A percentile compares a stretch with the other conserved stretches of the same genome.
These are phyloP conservation scores for Candida dubliniensis DNA, from an alignment of 1,139 yeast species.

Conservation along the genomic window DNA sequence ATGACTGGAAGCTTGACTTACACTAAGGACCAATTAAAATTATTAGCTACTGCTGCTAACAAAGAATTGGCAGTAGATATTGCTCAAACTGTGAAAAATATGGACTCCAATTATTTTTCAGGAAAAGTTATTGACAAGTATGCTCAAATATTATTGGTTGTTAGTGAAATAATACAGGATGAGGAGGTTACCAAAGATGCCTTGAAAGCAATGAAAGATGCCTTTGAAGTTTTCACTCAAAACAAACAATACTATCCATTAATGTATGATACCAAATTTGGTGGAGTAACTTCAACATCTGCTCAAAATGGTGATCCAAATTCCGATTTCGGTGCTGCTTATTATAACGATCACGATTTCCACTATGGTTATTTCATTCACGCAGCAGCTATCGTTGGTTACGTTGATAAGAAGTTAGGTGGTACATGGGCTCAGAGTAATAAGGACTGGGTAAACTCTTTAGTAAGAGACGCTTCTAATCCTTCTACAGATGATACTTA, in stretches of 20 bases:
- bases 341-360: slow-evolving; percentile 80
- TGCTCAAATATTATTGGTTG: slow-evolving; percentile 67
- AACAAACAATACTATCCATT: slow-evolving; percentile 60
- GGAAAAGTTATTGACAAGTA: slow-evolving; percentile 78
- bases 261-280: slow-evolving; percentile 65
- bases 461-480: slow-evolving; percentile 71
- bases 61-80: slow-evolving; percentile 61
- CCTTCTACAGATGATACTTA: slow-evolving; percentile 59
- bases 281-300: slow-evolving; percentile 70
- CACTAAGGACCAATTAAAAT: slow-evolving; percentile 49
- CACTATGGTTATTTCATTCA: slow-evolving; percentile 78
- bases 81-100: slow-evolving; percentile 43
- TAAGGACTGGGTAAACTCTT: slow-evolving; percentile 33
- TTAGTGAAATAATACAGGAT: slow-evolving; percentile 59
- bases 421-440: slow-evolving; percentile 61
- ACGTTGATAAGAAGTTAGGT: slow-evolving; percentile 54
- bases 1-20: slow-evolving; percentile 38
- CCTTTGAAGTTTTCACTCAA: slow-evolving; percentile 48
- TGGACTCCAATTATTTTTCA: slow-evolving; percentile 59
- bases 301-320: slow-evolving; percentile 47
- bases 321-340: slow-evolving; percentile 58
- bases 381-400: slow-evolving; percentile 74
- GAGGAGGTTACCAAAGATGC: slow-evolving; percentile 49
- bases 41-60: slow-evolving; percentile 56
- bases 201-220: slow-evolving; percentile 50